Evolutionary conservation across 1,284 basidiomycete species (phyloP), one percentile per base, ranked within the genome.

Genomic region (Entoloma clypeatum): DNA sequence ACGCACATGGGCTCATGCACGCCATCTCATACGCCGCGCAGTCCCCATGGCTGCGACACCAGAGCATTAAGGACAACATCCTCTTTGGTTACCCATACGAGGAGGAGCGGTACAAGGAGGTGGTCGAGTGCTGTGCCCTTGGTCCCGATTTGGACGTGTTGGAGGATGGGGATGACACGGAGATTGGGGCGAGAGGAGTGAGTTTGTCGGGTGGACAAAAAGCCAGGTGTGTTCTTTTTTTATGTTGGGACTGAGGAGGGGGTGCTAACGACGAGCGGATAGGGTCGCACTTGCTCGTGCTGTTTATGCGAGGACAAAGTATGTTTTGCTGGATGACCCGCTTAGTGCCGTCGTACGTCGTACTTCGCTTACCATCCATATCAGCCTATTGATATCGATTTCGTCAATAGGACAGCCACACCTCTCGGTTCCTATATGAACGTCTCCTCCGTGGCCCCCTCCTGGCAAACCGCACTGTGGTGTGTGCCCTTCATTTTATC

Each of bases 11-110:
- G 0, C 62, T 86, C 24, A 75, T 76, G 53, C 83, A 91, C 52
- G 69, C 81, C 7, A 80, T 93, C 23, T 89, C 92, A 1, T 95
- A 93, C 50, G 75, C 77, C 29, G 80, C 89, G 1, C 93, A 96
- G 62, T 76, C 81, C 1, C 83, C 92, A 0, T 96, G 90, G 91
- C 69, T 96, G 18, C 54, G 67, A 11, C 77, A 81, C 52, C 74
- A 77, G 50, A 74, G 75, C 3, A 81, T 82, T 60, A 72, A 69
- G 55, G 81, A 86, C 24, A 87, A 88, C 55, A 81, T 88, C 45
- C 56, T 86, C 18, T 89, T 87, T 55, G 83, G 80, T 3, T 72
- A 70, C 43, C 77, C 78, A 2, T 75, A 71, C 41, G 81, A 88
- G 42, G 74, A 82, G 52, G 71, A 71, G 41, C 64, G 82, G 24